phyloP scores from a whole-genome alignment of 2,329 filamentous ascomycete species.

The Sarocladium brachiariae region DNA sequence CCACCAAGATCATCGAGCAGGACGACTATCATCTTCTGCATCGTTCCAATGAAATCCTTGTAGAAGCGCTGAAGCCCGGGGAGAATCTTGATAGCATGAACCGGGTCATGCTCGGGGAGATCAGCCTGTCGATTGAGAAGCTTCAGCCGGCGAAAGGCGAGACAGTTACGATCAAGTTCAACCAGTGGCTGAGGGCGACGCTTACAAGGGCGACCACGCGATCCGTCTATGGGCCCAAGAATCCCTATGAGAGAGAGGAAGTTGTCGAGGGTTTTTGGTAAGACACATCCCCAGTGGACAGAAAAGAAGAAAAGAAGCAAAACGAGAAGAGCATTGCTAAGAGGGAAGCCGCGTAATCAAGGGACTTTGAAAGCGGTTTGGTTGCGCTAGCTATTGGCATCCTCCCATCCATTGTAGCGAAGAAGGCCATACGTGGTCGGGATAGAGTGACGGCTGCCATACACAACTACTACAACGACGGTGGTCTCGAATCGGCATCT shows the following conservation, averaged over 20 bases:
- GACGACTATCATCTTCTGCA: conserved; percentile 9
- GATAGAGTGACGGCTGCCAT: conserved; percentile 6
- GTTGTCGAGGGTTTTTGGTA: conserved; percentile 12
- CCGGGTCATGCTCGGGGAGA: conserved; percentile 10
- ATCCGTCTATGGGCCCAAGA: conserved; percentile 12
- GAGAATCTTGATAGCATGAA: conserved; percentile 11
- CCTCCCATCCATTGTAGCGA: conserved; percentile 6
- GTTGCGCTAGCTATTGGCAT: conserved; percentile 8
- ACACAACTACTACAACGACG: background rate
- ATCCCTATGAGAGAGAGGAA: conserved; percentile 11
- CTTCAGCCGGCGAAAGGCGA: conserved; percentile 6
- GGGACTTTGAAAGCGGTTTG: conserved; percentile 3
- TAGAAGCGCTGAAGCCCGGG: conserved; percentile 11
- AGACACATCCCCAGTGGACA: background rate
- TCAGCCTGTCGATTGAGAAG: conserved; percentile 1
- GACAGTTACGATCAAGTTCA: conserved; percentile 1
- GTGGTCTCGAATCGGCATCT: conserved; percentile 1
- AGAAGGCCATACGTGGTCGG: conserved; percentile 4
- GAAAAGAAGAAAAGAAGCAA: background rate
- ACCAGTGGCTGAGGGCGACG: conserved; percentile 9
- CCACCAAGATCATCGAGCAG: background rate
- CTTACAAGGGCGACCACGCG: conserved; percentile 11
- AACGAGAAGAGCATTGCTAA: background rate
- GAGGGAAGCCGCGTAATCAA: too few species aligned
- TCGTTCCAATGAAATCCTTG: conserved; percentile 9